A percentile compares a stretch with the other conserved stretches of the same genome.
Conservation (phyloP, 805 yeast species). For the Kazachstania kunashirensis region DNA sequence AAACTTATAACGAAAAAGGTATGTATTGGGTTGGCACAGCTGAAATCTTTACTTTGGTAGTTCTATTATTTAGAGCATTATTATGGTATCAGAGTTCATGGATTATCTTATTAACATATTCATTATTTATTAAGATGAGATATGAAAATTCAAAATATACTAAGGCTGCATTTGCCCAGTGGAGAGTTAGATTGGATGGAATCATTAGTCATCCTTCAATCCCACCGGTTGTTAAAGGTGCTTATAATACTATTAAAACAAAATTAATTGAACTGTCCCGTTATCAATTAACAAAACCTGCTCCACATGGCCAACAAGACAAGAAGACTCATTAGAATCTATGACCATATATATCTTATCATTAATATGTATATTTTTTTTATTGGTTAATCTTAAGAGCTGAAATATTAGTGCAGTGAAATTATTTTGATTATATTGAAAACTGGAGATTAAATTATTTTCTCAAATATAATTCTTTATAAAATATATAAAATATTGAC, state of each 20-base stretch:
- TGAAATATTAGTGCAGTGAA: no score
- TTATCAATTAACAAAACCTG: conserved; percentile 9
- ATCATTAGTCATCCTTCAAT: conserved; percentile 43
- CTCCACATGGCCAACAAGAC: no score
- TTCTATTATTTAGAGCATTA: conserved; percentile 43
- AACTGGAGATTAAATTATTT: no score
- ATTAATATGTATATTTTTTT: no score
- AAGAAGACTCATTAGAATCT: no score
- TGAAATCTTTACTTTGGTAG: conserved; percentile 39
- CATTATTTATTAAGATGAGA: conserved; percentile 63
- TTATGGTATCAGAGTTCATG: conserved; percentile 57
- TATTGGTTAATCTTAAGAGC: no score
- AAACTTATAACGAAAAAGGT: conserved; percentile 47
- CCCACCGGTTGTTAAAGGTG: conserved; percentile 39
- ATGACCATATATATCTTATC: no score
- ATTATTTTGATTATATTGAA: no score
- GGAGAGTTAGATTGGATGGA: conserved; percentile 61
- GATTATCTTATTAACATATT: conserved; percentile 44
- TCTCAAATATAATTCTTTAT: no score
- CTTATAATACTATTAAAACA: conserved; percentile 7
- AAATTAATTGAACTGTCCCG: conserved; percentile 9
- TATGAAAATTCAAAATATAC: conserved; percentile 68
- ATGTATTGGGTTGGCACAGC: conserved; percentile 50
- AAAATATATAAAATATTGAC: no score
- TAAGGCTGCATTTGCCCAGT: conserved; percentile 53